These are phyloP conservation scores for Salvia hispanica DNA, from an alignment of 257 asterid genomes.

Conservation along the genomic window DNA sequence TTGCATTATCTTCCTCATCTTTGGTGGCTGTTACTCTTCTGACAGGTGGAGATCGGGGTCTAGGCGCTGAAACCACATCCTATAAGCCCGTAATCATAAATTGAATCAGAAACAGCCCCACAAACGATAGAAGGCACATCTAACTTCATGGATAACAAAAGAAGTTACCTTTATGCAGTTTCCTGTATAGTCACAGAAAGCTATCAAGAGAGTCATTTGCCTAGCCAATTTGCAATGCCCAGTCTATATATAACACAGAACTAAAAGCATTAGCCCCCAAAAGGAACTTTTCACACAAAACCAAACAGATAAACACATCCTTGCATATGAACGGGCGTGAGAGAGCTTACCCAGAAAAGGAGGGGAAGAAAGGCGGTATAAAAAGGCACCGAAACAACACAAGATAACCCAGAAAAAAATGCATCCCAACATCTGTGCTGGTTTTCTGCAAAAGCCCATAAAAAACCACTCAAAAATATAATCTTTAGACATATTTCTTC, in stretches of 20 bases:
- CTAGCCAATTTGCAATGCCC: conserved; percentile 95
- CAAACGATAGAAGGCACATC: background rate
- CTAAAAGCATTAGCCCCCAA: conserved; percentile 15
- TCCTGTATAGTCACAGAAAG: conserved; percentile 86
- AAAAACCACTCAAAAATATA: background rate
- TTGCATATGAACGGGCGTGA: background rate
- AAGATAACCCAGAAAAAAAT: conserved; percentile 76
- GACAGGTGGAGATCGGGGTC: conserved; percentile 77
- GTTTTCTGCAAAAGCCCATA: conserved; percentile 60
- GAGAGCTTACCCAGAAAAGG: conserved; percentile 82
- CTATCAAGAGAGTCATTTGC: conserved; percentile 93
- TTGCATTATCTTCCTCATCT: conserved; percentile 86
- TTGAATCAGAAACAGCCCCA: background rate
- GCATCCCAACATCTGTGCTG: conserved; percentile 67
- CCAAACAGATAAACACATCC: background rate
- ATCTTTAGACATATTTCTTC: conserved; percentile 11
- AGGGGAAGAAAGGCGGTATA: conserved; percentile 93
- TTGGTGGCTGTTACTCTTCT: conserved; percentile 77
- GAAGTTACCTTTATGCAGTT: conserved; percentile 62
- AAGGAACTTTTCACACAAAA: background rate
- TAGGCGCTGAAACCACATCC: conserved; percentile 93
- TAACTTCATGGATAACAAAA: conserved; percentile 3
- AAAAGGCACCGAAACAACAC: conserved; percentile 95
- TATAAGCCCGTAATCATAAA: conserved; percentile 40
- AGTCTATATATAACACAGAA: conserved; percentile 58